These are phyloP conservation scores for Pichia sp. DNA, from an alignment of 1,139 yeast species.

Conservation along the genomic window DNA sequence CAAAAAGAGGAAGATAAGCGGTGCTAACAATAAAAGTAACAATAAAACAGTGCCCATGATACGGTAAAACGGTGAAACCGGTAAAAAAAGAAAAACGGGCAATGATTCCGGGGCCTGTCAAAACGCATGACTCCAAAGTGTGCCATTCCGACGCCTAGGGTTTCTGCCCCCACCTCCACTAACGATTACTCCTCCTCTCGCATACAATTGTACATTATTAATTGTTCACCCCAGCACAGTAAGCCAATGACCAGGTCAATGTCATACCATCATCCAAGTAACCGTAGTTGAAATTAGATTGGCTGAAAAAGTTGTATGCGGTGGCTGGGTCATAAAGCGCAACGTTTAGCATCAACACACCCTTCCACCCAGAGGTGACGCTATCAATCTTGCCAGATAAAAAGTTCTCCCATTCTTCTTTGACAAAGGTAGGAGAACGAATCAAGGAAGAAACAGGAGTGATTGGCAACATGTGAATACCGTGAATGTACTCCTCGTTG, in stretches of 20 bases:
- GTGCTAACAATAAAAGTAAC: neutral
- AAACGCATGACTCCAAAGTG: neutral
- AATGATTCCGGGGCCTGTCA: neutral
- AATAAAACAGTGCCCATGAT: neutral
- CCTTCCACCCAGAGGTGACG: conserved; percentile 51
- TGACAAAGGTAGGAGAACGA: conserved; percentile 45
- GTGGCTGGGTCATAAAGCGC: conserved; percentile 49
- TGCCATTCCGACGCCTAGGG: neutral
- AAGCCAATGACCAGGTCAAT: conserved; percentile 80
- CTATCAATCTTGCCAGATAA: conserved; percentile 39
- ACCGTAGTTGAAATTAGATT: conserved; percentile 40
- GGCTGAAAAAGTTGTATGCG: conserved; percentile 46
- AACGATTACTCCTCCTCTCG: too few relatives aligned
- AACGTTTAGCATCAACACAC: conserved; percentile 50
- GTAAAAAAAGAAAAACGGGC: neutral
- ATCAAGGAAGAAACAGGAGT: conserved; percentile 53
- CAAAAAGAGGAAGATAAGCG: neutral
- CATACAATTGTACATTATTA: too few relatives aligned
- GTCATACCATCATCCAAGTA: conserved; percentile 82
- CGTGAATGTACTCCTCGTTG: conserved; percentile 54
- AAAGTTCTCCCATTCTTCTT: conserved; percentile 51
- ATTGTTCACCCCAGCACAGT: conserved; percentile 45
- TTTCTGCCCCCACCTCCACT: neutral
- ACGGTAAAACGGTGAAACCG: neutral
- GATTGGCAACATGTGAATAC: conserved; percentile 61